Evolutionary conservation across 768 basidiomycete genomes (phyloP).

Genomic region (Cyclocybe cylindracea): DNA sequence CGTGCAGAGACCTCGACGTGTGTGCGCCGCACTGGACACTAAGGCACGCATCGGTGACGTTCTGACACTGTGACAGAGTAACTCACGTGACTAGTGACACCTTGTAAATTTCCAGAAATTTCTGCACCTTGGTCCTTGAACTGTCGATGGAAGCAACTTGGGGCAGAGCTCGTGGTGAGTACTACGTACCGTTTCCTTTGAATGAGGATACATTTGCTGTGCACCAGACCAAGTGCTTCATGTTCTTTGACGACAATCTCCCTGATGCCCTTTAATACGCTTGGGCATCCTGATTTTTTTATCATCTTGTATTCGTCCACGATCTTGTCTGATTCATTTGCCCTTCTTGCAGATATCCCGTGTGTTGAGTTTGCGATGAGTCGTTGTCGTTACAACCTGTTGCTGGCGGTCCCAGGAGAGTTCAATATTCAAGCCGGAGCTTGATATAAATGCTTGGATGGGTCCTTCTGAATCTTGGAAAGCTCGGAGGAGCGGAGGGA

Average conservation of each 20-base stretch:
- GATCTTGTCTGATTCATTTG: background rate
- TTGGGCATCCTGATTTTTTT: conserved; percentile 48
- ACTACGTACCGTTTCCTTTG: conserved; percentile 13
- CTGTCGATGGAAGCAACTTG: no score
- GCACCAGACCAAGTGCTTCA: conserved; percentile 57
- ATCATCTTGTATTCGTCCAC: conserved; percentile 3
- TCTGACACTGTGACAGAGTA: no score
- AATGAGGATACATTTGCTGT: conserved; percentile 53
- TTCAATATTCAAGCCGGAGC: background rate
- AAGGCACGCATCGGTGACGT: no score
- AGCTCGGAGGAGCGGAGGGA: background rate
- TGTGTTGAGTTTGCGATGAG: background rate
- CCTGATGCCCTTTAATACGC: conserved; percentile 53
- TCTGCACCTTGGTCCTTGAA: no score
- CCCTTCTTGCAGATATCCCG: background rate
- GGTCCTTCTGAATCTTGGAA: background rate
- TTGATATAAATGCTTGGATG: background rate
- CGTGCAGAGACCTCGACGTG: conserved; percentile 7
- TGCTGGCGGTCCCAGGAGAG: background rate
- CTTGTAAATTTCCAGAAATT: no score
- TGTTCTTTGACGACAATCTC: conserved; percentile 44
- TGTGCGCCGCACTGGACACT: background rate
- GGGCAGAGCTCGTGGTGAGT: conserved; percentile 19
- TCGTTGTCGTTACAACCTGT: background rate
- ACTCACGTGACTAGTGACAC: no score